Percentiles rank a stretch among this genome's conserved stretches.
Evolutionary conservation across 1,139 yeast species (phyloP).

Genomic region (Pichia sp.): DNA sequence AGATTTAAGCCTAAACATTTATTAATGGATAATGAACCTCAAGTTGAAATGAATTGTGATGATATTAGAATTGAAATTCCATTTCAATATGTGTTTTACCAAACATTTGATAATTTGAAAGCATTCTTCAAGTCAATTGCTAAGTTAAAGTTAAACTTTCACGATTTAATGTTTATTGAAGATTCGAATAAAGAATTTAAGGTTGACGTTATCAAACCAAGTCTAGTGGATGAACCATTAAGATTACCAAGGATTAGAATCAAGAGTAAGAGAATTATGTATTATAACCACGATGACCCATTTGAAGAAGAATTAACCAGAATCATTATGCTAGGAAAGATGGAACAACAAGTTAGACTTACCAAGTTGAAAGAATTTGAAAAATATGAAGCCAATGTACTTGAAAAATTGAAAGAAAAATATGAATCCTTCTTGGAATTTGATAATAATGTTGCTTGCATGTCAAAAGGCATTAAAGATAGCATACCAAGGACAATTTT

Average conservation of each 20-base stretch:
- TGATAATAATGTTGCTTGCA: slow-evolving; percentile 10
- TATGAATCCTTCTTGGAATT: slow-evolving; percentile 13
- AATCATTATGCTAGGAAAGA: slow-evolving; percentile 62
- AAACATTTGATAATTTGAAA: slow-evolving; percentile 57
- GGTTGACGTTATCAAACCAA: slow-evolving; percentile 30
- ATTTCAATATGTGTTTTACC: slow-evolving; percentile 36
- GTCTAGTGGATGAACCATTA: slow-evolving; percentile 24
- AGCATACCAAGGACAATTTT: not conserved
- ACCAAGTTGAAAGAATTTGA: slow-evolving; percentile 50
- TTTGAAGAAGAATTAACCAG: slow-evolving; percentile 73
- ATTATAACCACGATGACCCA: slow-evolving; percentile 75
- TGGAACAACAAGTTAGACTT: slow-evolving; percentile 62
- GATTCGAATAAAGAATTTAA: slow-evolving; percentile 28
- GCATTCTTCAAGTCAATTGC: slow-evolving; percentile 51
- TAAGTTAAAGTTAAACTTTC: slow-evolving; percentile 45
- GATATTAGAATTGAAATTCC: slow-evolving; percentile 29
- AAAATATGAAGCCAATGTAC: slow-evolving; percentile 32
- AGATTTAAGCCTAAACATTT: slow-evolving; percentile 8
- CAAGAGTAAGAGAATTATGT: slow-evolving; percentile 41
- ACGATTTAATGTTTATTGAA: slow-evolving; percentile 31
- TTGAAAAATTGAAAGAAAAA: slow-evolving; percentile 20
- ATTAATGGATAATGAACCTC: slow-evolving; percentile 8
- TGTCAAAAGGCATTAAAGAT: slow-evolving; percentile 5
- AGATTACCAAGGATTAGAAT: slow-evolving; percentile 50
- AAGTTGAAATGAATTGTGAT: slow-evolving; percentile 16